Conservation (phyloP, 2,329 filamentous ascomycete species). For the Aurifilum marmelostoma region DNA sequence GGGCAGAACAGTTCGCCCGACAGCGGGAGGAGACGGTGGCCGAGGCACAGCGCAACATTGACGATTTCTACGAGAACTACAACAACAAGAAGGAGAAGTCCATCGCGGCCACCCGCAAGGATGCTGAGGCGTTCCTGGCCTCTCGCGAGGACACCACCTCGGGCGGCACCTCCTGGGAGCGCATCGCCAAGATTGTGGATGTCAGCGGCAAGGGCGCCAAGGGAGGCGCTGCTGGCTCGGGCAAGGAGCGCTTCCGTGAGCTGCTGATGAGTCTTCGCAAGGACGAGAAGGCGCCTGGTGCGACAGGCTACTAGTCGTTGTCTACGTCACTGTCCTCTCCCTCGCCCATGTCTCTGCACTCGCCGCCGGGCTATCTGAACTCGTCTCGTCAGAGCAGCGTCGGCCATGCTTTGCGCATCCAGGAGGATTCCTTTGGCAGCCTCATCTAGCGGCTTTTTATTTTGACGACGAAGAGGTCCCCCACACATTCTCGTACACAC, state of each 20-base stretch:
- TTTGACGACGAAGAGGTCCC: background rate
- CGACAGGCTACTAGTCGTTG: conserved; percentile 49
- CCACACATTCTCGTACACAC: background rate
- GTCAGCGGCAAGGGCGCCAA: conserved; percentile 88
- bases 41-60: conserved; percentile 90
- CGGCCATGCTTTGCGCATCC: conserved; percentile 15
- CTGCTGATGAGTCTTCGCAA: conserved; percentile 84
- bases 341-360: conserved; percentile 21
- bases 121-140: conserved; percentile 89
- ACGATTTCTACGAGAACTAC: conserved; percentile 99
- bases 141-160: conserved; percentile 90
- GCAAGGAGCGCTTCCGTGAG: conserved; percentile 96
- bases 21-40: conserved; percentile 86
- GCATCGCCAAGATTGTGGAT: conserved; percentile 97
- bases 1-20: conserved; percentile 78
- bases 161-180: conserved; percentile 97
- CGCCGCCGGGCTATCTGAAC: conserved; percentile 10
- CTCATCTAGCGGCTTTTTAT: conserved; percentile 22
- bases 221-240: conserved; percentile 85
- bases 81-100: conserved; percentile 97
- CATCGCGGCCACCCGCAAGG: conserved; percentile 82
- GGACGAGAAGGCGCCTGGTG: conserved; percentile 82
- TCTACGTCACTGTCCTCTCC: conserved; percentile 24
- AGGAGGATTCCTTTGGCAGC: conserved; percentile 28
- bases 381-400: conserved; percentile 5